Base-by-base conservation (phyloP, 805 yeast species). In the Metschnikowia similis region DNA sequence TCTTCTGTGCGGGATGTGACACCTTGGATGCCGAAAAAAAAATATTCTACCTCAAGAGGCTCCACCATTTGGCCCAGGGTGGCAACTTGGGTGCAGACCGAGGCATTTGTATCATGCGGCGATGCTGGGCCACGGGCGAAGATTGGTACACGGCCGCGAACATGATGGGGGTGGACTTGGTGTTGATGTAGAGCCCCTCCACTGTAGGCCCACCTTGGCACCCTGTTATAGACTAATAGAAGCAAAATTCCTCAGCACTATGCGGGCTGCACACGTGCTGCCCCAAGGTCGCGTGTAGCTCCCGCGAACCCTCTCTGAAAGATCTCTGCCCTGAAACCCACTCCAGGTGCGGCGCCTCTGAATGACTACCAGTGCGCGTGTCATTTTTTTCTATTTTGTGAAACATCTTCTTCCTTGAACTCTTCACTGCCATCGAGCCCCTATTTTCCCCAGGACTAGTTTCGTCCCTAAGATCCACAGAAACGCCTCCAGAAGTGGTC, bases 1-100 rank as follows among this genome's bases (percentile, higher is more conserved):
- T 76, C 4, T 80, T 83, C 53, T 72, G 82, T 29, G 80, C 83
- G 21, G 88, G 81, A 16, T 80, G 85, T 62, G 88, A 83, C 55
- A 72, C 77, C 7, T 53, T 68, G 11, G 72, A 77, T 48, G 62
- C 62, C 0, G 55, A 56, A 2, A 57, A 64, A 48, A 60, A 80
- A 30, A 55, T 59, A n/a, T 64, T 72, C 27, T 76, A 74, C 52
- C 52, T 63, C 26, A 56, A 61, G 10, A 66, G 84, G 36, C 67
- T 82, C 56, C 54, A 61, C 4, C 63, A 60, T 11, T 69, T 82
- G 58, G 70, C 70, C 16, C 65, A 65, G 35, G 64, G 66, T 52
- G 82, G 82, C 1, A 69, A 72, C 51, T 65, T 68, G 16, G 72
- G 70, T 52, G 77, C 78, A 8, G 56, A 56, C n/a, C 70, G 71